Conservation (phyloP, 345 rosid genomes). For the Erucastrum elatum region DNA sequence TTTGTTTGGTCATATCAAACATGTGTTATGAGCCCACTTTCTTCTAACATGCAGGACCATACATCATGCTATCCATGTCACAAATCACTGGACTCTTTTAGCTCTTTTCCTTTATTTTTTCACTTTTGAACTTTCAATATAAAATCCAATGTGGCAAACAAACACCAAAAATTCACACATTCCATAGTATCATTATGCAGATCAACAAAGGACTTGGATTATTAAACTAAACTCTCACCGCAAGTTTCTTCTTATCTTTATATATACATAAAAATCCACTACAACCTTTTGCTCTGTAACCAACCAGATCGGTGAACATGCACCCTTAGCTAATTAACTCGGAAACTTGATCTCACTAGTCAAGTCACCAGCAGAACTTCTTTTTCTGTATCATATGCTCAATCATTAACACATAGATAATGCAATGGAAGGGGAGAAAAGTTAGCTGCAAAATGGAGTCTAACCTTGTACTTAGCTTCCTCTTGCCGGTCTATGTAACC, state of each 20-base stretch:
- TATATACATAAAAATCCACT: constrained; percentile 15
- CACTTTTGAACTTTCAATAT: neutral
- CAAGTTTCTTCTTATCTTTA: neutral
- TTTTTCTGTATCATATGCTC: constrained; percentile 31
- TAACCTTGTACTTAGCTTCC: constrained; percentile 59
- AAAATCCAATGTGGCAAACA: constrained; percentile 30
- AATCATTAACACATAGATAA: constrained; percentile 3
- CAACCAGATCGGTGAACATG: neutral
- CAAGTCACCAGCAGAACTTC: constrained; percentile 32
- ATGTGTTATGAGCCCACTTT: constrained; percentile 18
- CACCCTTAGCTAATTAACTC: neutral
- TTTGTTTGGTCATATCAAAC: constrained; percentile 35
- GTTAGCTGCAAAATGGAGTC: constrained; percentile 1
- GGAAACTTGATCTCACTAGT: neutral
- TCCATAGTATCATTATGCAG: neutral
- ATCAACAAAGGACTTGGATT: constrained; percentile 4
- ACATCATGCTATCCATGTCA: constrained; percentile 16
- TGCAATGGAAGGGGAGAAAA: neutral
- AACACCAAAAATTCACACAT: constrained; percentile 26
- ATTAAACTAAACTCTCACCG: neutral
- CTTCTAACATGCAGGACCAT: constrained; percentile 27
- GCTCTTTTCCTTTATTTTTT: neutral
- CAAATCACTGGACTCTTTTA: neutral
- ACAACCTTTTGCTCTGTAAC: constrained; percentile 3
- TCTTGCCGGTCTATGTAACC: constrained; percentile 69